Evolutionary conservation across 768 basidiomycete species (phyloP).

Genomic region (Terana coerulea): DNA sequence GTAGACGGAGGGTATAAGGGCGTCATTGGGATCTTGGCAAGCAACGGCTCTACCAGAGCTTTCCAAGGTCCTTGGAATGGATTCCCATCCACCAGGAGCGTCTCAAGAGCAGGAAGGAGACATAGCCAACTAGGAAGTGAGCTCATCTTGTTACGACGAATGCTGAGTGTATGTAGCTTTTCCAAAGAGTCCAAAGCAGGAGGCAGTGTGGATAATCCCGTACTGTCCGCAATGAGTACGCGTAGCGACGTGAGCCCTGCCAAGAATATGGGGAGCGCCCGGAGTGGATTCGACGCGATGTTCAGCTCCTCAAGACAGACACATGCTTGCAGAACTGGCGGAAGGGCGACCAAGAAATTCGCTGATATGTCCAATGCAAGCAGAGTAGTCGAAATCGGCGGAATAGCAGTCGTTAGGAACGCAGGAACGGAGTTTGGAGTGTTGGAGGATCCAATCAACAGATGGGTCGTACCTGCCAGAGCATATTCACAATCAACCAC

Average conservation of each 20-base stretch:
- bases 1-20: conserved; percentile 66
- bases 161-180: conserved; percentile 83
- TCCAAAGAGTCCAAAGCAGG: conserved; percentile 68
- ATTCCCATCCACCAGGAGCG: conserved; percentile 90
- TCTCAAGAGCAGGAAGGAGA: conserved; percentile 79
- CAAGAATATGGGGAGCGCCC: conserved; percentile 88
- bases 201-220: conserved; percentile 75
- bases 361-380: conserved; percentile 92
- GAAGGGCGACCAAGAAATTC: conserved; percentile 81
- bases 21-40: conserved; percentile 57
- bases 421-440: conserved; percentile 75
- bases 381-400: conserved; percentile 70
- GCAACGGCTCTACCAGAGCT: conserved; percentile 80
- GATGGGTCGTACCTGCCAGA: conserved; percentile 82
- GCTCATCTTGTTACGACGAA: conserved; percentile 84
- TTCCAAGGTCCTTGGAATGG: conserved; percentile 95
- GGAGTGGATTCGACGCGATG: conserved; percentile 85
- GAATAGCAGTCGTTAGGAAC: conserved; percentile 68
- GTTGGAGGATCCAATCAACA: conserved; percentile 78
- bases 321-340: conserved; percentile 79
- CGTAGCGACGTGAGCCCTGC: conserved; percentile 71
- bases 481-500: not conserved
- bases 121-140: conserved; percentile 95
- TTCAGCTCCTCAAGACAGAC: conserved; percentile 88
- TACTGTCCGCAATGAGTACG: conserved; percentile 91